phyloP scores from a whole-genome alignment of 2,329 filamentous ascomycete genomes.

The Exophiala lecanii-corni region DNA sequence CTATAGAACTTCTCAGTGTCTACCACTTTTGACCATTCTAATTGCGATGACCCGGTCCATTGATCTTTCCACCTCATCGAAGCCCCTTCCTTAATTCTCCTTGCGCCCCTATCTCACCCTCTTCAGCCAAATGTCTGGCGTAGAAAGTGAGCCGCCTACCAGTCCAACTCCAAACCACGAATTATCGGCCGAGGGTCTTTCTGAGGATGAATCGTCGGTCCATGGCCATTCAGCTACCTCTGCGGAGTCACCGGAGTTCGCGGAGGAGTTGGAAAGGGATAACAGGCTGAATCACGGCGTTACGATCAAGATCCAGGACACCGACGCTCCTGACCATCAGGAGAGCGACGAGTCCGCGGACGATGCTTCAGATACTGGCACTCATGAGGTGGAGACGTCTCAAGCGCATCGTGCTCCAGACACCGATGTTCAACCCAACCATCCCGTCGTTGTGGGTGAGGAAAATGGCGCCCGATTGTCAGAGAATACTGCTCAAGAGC shows the following conservation, averaged over 20 bases:
- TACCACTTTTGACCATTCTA: no score
- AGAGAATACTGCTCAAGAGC: constrained; percentile 1
- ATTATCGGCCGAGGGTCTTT: constrained; percentile 6
- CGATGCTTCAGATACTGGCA: constrained; percentile 17
- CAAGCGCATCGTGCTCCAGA: constrained; percentile 8
- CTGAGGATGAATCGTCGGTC: constrained; percentile 19
- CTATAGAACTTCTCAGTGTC: no score
- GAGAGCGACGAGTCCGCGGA: constrained; percentile 19
- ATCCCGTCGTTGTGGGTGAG: constrained; percentile 1
- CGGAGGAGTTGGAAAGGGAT: constrained; percentile 18
- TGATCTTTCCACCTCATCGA: constrained; percentile 2
- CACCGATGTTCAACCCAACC: constrained; percentile 18
- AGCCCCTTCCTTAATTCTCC: constrained; percentile 8
- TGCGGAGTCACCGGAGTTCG: constrained; percentile 25
- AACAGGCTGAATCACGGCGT: constrained; percentile 16
- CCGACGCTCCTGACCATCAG: constrained; percentile 23
- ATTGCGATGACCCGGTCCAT: neutral
- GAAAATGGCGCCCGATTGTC: neutral
- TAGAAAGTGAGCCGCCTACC: constrained; percentile 17
- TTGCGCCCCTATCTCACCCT: constrained; percentile 7
- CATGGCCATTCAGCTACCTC: constrained; percentile 12
- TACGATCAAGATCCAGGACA: constrained; percentile 24
- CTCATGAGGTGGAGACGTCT: constrained; percentile 11
- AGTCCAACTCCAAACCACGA: constrained; percentile 9
- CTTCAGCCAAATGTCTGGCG: constrained; percentile 25